phyloP scores from a whole-genome alignment of 139 green algal genomes.

The Chlorella vulgaris region DNA sequence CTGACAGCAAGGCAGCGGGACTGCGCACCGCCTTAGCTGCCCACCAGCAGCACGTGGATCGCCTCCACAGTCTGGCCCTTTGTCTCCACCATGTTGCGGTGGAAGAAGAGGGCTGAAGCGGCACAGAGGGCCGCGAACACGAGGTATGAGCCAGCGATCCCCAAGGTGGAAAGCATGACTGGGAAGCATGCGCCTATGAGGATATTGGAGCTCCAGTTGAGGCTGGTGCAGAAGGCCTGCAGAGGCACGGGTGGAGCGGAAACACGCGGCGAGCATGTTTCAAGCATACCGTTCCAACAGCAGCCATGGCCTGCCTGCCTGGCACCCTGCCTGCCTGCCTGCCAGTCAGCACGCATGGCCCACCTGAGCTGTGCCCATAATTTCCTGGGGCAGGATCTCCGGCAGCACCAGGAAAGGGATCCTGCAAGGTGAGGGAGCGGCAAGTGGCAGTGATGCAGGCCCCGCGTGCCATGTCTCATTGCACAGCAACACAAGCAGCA shows the following conservation, averaged over 20 bases:
- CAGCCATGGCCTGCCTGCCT: too few relatives aligned
- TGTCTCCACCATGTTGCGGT: constrained; percentile 62
- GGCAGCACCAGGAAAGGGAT: constrained; percentile 78
- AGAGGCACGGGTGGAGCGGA: not conserved
- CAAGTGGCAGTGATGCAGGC: too few relatives aligned
- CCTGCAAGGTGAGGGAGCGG: too few relatives aligned
- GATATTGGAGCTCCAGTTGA: constrained; percentile 63
- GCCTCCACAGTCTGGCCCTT: constrained; percentile 38
- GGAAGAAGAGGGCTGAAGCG: constrained; percentile 45
- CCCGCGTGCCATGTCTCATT: too few relatives aligned
- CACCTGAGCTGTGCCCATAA: constrained; percentile 70
- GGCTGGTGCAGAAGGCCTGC: constrained; percentile 55
- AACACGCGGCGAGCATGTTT: too few relatives aligned
- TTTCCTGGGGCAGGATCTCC: constrained; percentile 72
- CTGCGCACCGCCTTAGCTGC: too few relatives aligned
- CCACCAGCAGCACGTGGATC: constrained; percentile 10
- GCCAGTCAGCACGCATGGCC: not conserved
- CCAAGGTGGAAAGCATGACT: constrained; percentile 52
- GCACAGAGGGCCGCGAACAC: constrained; percentile 59
- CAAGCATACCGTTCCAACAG: too few relatives aligned
- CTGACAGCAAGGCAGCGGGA: too few relatives aligned
- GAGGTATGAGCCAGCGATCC: constrained; percentile 54
- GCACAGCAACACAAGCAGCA: too few relatives aligned
- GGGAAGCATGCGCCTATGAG: constrained; percentile 56
- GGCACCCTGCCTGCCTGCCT: not conserved